Evolutionary conservation across 1,139 yeast species (phyloP).

Genomic region (Meyerozyma smithsonii): DNA sequence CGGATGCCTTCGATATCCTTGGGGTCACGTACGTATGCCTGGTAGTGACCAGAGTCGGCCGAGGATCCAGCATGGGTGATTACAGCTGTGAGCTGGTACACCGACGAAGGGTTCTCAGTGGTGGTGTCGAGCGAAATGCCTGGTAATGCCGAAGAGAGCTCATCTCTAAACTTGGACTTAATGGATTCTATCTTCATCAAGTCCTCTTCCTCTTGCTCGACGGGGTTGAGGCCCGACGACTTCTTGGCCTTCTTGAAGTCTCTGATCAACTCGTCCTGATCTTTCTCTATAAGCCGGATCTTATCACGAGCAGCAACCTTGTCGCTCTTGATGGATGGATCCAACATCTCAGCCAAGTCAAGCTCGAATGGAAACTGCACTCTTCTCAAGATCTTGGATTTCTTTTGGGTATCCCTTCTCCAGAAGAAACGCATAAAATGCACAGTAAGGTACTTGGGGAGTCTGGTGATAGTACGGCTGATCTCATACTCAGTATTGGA

Average conservation of each 20-base stretch:
- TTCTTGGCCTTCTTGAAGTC: constrained; percentile 70
- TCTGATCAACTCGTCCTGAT: constrained; percentile 64
- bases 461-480: constrained; percentile 62
- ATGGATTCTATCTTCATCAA: constrained; percentile 43
- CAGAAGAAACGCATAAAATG: constrained; percentile 94
- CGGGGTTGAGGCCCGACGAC: constrained; percentile 32
- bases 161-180: constrained; percentile 41
- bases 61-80: constrained; percentile 93
- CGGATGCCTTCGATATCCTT: constrained; percentile 58
- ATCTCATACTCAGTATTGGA: constrained; percentile 69
- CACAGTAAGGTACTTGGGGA: constrained; percentile 85
- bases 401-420: constrained; percentile 88
- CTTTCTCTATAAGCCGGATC: constrained; percentile 72
- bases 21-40: constrained; percentile 75
- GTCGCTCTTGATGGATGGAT: constrained; percentile 62
- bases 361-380: constrained; percentile 93
- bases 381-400: constrained; percentile 88
- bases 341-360: constrained; percentile 82
- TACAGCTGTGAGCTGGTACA: constrained; percentile 78
- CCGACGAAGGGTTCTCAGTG: constrained; percentile 82
- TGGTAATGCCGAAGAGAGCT: constrained; percentile 37
- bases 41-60: constrained; percentile 97
- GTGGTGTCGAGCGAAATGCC: constrained; percentile 27
- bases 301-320: constrained; percentile 74
- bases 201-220: constrained; percentile 44